A percentile compares a stretch with the other conserved stretches of the same genome.
These are phyloP conservation scores for Glycine soja DNA, from an alignment of 306 rosid species.

Conservation along the genomic window DNA sequence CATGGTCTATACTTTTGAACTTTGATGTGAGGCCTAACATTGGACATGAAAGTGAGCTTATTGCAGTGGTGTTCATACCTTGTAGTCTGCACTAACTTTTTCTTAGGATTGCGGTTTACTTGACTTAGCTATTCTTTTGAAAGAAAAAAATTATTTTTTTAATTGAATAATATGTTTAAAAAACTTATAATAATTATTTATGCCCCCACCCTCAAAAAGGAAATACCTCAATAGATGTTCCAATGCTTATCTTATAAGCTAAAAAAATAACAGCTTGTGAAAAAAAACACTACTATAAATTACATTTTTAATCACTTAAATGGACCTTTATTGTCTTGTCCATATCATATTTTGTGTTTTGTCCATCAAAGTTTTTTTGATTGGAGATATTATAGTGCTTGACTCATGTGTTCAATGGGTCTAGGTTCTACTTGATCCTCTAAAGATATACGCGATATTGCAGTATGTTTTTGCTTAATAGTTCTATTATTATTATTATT, in stretches of 20 bases:
- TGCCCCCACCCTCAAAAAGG: background rate
- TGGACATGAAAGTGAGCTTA: background rate
- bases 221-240: background rate
- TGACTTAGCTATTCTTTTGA: background rate
- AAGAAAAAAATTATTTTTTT: background rate
- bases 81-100: conserved; percentile 11
- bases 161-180: background rate
- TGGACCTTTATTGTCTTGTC: background rate
- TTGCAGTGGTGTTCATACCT: background rate
- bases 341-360: conserved; percentile 22
- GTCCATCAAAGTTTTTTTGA: background rate
- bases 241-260: background rate
- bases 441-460: background rate
- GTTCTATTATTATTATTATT: too few species aligned
- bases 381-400: conserved; percentile 5
- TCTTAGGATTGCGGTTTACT: conserved; percentile 18
- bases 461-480: too few species aligned
- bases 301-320: background rate
- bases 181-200: background rate
- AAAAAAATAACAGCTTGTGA: background rate
- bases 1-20: conserved; percentile 5
- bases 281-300: background rate
- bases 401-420: conserved; percentile 2
- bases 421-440: conserved; percentile 18
- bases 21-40: conserved; percentile 14